A percentile compares a stretch with the other conserved stretches of the same genome.
These are phyloP conservation scores for Vishniacozyma victoriae DNA, from an alignment of 768 basidiomycete species.

Conservation along the genomic window DNA sequence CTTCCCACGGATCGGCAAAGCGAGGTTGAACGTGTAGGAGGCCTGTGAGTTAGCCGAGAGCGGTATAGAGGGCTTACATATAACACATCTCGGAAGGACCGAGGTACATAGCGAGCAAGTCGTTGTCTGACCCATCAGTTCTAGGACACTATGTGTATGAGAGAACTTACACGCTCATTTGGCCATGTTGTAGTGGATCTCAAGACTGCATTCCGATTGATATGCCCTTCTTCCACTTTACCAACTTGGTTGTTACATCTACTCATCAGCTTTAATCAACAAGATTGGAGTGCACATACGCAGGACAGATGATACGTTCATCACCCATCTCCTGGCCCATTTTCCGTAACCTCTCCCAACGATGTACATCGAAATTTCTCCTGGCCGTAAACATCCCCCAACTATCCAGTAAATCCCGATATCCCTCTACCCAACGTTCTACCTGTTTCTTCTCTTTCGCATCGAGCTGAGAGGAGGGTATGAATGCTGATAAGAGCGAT, in stretches of 20 bases:
- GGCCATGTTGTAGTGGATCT: slow-evolving; percentile 25
- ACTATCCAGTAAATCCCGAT: slow-evolving; percentile 38
- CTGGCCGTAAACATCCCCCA: slow-evolving; percentile 38
- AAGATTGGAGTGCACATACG: too few relatives aligned
- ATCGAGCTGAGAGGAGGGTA: slow-evolving; percentile 11
- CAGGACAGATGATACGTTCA: too few relatives aligned
- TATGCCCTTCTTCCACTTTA: slow-evolving; percentile 16
- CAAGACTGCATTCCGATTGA: slow-evolving; percentile 28
- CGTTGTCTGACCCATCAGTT: slow-evolving; percentile 18
- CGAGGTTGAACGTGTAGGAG: background rate
- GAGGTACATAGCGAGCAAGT: slow-evolving; percentile 29
- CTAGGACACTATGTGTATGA: background rate
- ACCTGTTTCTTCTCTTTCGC: slow-evolving; percentile 12
- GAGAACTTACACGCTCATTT: slow-evolving; percentile 26
- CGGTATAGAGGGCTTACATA: slow-evolving; percentile 20
- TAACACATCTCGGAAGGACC: slow-evolving; percentile 35
- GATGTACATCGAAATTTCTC: slow-evolving; percentile 32
- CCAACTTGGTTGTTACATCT: slow-evolving; percentile 21
- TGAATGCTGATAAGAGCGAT: slow-evolving; percentile 30
- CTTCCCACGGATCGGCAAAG: background rate
- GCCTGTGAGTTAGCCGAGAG: background rate
- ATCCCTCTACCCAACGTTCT: slow-evolving; percentile 38
- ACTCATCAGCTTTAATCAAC: background rate
- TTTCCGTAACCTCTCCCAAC: slow-evolving; percentile 9
- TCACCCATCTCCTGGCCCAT: slow-evolving; percentile 14